Evolutionary conservation across 306 rosid species (phyloP).

Genomic region (Cucurbita pepo): DNA sequence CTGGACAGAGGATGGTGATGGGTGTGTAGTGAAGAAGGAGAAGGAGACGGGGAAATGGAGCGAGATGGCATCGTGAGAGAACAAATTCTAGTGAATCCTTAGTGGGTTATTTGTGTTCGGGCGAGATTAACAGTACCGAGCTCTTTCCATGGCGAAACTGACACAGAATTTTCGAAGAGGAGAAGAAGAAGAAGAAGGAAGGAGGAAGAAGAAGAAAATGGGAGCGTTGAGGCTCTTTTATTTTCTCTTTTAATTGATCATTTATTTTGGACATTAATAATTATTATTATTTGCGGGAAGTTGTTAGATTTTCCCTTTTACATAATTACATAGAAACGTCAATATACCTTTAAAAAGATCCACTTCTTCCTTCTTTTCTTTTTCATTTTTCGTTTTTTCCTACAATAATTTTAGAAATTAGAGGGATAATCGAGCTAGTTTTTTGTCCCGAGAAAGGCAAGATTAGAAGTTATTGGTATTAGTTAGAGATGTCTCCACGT

Average conservation of each 20-base stretch:
- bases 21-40: constrained; percentile 13
- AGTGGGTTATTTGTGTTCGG: not conserved
- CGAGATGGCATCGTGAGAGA: constrained; percentile 38
- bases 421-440: no score
- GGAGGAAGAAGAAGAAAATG: not conserved
- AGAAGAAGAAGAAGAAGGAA: not conserved
- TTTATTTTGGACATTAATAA: not conserved
- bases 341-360: not conserved
- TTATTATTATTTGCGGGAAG: not conserved
- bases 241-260: not conserved
- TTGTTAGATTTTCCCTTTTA: constrained; percentile 1
- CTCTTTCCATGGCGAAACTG: not conserved
- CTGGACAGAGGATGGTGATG: constrained; percentile 1
- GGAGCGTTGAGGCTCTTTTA: not conserved
- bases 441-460: no score
- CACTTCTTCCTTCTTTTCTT: not conserved
- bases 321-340: not conserved
- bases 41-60: constrained; percentile 14
- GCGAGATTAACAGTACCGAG: not conserved
- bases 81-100: not conserved
- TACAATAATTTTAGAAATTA: no score
- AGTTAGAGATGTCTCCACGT: no score
- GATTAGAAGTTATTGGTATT: no score
- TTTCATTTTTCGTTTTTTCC: not conserved
- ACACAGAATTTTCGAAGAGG: not conserved